Percentiles rank a stretch among this genome's conserved stretches.
phyloP scores from a whole-genome alignment of 2,329 filamentous ascomycete genomes.

The Pyricularia pennisetigena region DNA sequence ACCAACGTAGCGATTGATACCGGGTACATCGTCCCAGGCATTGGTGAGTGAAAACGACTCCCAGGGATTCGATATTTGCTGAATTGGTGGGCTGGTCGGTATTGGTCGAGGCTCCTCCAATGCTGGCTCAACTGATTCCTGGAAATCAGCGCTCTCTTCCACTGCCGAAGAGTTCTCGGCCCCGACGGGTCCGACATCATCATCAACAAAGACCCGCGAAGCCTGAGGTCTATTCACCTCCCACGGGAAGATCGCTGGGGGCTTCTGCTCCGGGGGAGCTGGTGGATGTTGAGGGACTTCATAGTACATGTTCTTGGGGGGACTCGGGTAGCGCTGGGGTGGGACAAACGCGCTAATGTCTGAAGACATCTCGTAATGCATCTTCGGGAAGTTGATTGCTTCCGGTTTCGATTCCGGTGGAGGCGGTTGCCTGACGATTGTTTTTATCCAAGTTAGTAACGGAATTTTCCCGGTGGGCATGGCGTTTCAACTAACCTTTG shows the following conservation, averaged over 20 bases:
- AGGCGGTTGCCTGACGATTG: slow-evolving; percentile 44
- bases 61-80: slow-evolving; percentile 51
- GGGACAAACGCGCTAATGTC: slow-evolving; percentile 68
- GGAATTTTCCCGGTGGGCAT: neutral
- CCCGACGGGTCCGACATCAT: slow-evolving; percentile 16
- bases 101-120: slow-evolving; percentile 29
- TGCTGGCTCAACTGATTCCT: slow-evolving; percentile 9
- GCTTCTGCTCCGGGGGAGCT: slow-evolving; percentile 40
- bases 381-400: slow-evolving; percentile 70
- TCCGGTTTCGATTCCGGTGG: slow-evolving; percentile 66
- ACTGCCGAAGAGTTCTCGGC: neutral
- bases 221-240: slow-evolving; percentile 57
- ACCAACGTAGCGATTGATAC: slow-evolving; percentile 82
- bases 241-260: slow-evolving; percentile 82
- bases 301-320: slow-evolving; percentile 83
- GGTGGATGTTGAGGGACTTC: slow-evolving; percentile 60
- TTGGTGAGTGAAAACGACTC: slow-evolving; percentile 66
- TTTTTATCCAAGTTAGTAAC: slow-evolving; percentile 10
- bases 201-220: slow-evolving; percentile 55
- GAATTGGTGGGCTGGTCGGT: slow-evolving; percentile 32
- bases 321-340: slow-evolving; percentile 68
- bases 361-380: slow-evolving; percentile 75
- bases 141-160: neutral
- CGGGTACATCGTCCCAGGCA: slow-evolving; percentile 86
- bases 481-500: slow-evolving; percentile 31